Percentiles rank a stretch among this genome's conserved stretches.
phyloP scores from a whole-genome alignment of 768 basidiomycete species.

The Kwoniella mangroviensis region DNA sequence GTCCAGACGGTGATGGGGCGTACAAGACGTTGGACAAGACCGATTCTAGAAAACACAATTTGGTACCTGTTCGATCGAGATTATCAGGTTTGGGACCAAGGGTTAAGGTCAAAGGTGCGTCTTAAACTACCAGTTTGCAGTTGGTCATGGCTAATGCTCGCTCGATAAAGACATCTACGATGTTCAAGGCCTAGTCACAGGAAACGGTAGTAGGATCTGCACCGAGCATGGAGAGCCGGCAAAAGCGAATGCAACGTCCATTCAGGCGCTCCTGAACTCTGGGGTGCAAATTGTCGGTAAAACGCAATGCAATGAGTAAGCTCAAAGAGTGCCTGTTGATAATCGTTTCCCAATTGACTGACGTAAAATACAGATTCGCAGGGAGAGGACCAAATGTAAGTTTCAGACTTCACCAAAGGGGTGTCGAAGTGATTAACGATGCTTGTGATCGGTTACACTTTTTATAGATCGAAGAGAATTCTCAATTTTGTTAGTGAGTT shows the following conservation, averaged over 20 bases:
- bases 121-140: neutral
- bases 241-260: neutral
- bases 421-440: neutral
- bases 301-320: neutral
- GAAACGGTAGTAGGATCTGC: neutral
- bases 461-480: neutral
- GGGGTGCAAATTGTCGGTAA: neutral
- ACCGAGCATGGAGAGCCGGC: neutral
- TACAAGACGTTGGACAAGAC: neutral
- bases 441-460: neutral
- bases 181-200: neutral
- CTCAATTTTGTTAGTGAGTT: neutral
- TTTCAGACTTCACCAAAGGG: neutral
- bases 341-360: neutral
- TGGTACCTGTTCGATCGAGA: neutral
- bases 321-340: too few species aligned
- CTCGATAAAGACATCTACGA: neutral
- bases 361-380: neutral
- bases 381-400: neutral
- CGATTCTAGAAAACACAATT: neutral
- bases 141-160: neutral
- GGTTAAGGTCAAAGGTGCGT: neutral
- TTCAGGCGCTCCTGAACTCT: neutral
- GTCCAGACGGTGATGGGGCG: neutral
- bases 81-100: neutral